Evolutionary conservation across 2,329 filamentous ascomycete species (phyloP).

Genomic region (Trichophyton mentagrophytes): DNA sequence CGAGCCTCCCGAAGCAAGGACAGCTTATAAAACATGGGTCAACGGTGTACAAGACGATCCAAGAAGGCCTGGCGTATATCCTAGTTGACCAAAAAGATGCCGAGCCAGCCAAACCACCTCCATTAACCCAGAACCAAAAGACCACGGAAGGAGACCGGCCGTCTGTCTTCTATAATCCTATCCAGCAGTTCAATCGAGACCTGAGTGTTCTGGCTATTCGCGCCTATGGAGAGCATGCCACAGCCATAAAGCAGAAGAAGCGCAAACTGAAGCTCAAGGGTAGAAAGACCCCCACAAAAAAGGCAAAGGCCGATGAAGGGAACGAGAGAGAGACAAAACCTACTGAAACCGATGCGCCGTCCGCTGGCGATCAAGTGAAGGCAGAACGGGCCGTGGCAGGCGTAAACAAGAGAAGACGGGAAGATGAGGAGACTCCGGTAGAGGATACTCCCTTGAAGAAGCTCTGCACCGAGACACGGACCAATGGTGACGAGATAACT

Average conservation of each 20-base stretch:
- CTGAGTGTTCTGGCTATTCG: slow-evolving; percentile 85
- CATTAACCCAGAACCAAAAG: slow-evolving; percentile 34
- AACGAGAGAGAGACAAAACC: neutral
- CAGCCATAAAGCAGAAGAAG: slow-evolving; percentile 43
- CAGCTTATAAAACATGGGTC: slow-evolving; percentile 34
- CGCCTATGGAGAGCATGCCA: slow-evolving; percentile 61
- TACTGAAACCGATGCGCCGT: neutral
- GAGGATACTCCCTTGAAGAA: neutral
- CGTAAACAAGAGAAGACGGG: slow-evolving; percentile 26
- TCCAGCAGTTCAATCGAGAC: slow-evolving; percentile 97
- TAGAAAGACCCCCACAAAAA: slow-evolving; percentile 20
- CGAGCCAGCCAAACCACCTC: slow-evolving; percentile 27
- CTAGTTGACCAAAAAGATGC: slow-evolving; percentile 32
- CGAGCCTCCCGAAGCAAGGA: slow-evolving; percentile 10
- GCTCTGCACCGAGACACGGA: neutral
- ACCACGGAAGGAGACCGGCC: slow-evolving; percentile 49
- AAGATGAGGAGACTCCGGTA: neutral
- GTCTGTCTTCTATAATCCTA: slow-evolving; percentile 92
- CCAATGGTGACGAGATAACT: slow-evolving; percentile 1
- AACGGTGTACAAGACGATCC: slow-evolving; percentile 47
- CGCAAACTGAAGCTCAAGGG: slow-evolving; percentile 26
- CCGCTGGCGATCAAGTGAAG: neutral
- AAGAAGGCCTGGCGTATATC: slow-evolving; percentile 56
- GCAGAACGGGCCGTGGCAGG: slow-evolving; percentile 21
- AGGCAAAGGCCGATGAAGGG: neutral